Evolutionary conservation across 352 stramenopile species (phyloP), one percentile per base, ranked within the genome.

Genomic region (Phytopythium aichiense): DNA sequence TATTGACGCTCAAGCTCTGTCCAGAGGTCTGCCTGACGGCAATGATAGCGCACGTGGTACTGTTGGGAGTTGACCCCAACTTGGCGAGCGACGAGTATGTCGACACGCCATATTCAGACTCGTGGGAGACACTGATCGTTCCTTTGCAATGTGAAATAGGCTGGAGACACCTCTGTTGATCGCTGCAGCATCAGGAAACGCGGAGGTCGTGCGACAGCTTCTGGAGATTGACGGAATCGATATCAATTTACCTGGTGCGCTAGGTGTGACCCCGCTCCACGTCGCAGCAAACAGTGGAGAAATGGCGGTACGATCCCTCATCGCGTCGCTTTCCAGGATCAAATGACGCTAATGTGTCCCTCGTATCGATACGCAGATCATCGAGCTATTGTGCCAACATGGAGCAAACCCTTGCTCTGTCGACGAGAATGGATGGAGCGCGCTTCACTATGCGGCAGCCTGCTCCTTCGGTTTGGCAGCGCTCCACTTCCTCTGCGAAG

Each of bases 361-460:
- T 52, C 33, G 46, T n/a, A 23, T 22, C 18, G 16, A 40, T 23
- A 40, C 11, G 43, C 38, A 86, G 77, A 76, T 73, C 33, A 65
- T 92, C 12, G 72, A 86, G 31, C n/a, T 82, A 35, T 52, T 92
- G 11, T 79, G 69, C 22, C 67, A 75, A n/a, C 57, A 72, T 30
- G 80, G 82, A 0, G 68, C 68, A 4, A 50, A 71, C 1, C 54
- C 70, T 5, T 67, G 71, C 16, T 52, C 57, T 9, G 61, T 72
- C 9, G 82, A 90, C 25, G 69, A 81, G 12, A 86, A 87, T 60
- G 78, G 72, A 6, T 92, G 80, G 80, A 89, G 74, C 25, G 71
- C 73, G 2, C 61, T 92, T 2, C 82, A 92, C 38, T 90, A 89
- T 51, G 77, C 74, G 4, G 78, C 77, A 12, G 80, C 72, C 12